Percentiles rank a stretch among this genome's conserved stretches.
phyloP scores from a whole-genome alignment of 208 protist genomes.

The Leishmania major region DNA sequence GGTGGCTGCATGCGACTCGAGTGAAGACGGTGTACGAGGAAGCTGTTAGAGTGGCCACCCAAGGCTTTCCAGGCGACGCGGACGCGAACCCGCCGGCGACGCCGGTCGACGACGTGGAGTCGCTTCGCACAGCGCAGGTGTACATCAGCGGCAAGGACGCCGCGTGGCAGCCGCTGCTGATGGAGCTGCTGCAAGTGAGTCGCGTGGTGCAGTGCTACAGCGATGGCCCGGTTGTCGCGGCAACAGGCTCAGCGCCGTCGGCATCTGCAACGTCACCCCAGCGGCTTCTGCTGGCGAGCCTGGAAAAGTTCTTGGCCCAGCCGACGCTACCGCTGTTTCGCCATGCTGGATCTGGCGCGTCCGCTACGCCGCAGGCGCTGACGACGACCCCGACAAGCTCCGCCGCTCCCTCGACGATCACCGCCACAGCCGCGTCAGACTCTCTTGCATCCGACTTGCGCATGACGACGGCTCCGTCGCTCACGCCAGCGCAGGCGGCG shows the following conservation, averaged over 20 bases:
- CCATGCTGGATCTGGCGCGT: neutral
- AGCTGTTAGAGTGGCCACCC: neutral
- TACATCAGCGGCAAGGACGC: conserved; percentile 80
- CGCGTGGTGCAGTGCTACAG: conserved; percentile 81
- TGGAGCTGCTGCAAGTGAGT: conserved; percentile 58
- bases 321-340: conserved; percentile 22
- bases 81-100: neutral
- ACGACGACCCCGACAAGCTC: neutral
- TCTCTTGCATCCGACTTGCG: neutral
- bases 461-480: neutral
- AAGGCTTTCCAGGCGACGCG: neutral
- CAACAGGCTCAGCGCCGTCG: neutral
- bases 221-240: conserved; percentile 27
- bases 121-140: conserved; percentile 39
- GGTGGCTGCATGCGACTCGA: conserved; percentile 6
- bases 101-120: conserved; percentile 43
- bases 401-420: neutral
- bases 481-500: conserved; percentile 14
- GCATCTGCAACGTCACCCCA: conserved; percentile 25
- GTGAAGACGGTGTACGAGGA: conserved; percentile 25
- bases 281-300: conserved; percentile 33
- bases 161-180: conserved; percentile 69
- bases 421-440: neutral
- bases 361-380: neutral
- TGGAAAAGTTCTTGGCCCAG: conserved; percentile 39